These are phyloP conservation scores for Thelonectria olida DNA, from an alignment of 2,329 filamentous ascomycete genomes.

Conservation along the genomic window DNA sequence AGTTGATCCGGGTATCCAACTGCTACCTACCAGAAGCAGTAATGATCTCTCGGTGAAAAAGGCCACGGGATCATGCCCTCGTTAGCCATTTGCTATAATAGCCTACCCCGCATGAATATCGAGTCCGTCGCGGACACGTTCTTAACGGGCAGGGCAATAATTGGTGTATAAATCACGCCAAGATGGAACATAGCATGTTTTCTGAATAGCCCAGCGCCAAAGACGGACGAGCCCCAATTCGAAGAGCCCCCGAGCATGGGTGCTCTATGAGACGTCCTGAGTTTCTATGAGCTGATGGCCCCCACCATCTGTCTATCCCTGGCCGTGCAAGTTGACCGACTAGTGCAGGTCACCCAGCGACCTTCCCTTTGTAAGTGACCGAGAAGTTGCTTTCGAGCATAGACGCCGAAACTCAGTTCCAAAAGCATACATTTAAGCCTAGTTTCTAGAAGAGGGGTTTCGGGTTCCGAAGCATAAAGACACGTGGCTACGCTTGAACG, in stretches of 20 bases:
- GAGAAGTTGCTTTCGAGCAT: not conserved
- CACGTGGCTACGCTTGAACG: not conserved
- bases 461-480: not conserved
- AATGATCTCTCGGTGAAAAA: slow-evolving; percentile 11
- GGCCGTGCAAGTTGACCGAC: not conserved
- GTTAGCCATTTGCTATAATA: not conserved
- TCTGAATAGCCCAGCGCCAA: not conserved
- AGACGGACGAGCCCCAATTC: not conserved
- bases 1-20: not conserved
- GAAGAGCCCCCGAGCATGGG: not conserved
- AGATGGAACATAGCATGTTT: slow-evolving; percentile 1
- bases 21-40: slow-evolving; percentile 21
- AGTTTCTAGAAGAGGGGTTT: not conserved
- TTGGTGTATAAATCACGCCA: slow-evolving; percentile 10
- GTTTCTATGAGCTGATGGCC: not conserved
- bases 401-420: not conserved
- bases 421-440: not conserved
- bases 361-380: not conserved
- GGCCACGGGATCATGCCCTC: slow-evolving; percentile 12
- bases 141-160: not conserved
- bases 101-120: slow-evolving; percentile 9
- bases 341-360: not conserved
- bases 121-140: slow-evolving; percentile 2
- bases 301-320: not conserved
- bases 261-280: not conserved